Evolutionary conservation across 192 early-diverging fungal species (phyloP), one percentile per base, ranked within the genome.

Genomic region (Coemansia asiatica): DNA sequence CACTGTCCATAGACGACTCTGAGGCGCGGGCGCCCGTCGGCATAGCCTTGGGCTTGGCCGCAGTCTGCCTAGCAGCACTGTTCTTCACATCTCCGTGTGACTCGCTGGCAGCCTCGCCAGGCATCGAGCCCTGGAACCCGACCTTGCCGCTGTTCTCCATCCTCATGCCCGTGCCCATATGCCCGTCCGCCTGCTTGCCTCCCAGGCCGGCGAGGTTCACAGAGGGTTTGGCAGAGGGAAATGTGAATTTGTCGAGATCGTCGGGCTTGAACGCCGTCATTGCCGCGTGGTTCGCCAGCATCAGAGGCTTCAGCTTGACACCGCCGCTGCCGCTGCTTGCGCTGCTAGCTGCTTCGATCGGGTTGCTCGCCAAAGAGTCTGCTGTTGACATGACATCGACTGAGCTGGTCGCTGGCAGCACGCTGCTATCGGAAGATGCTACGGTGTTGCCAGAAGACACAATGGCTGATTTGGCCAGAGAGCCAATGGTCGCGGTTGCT

Each of bases 171-270:
- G 4, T 36, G 28, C 10, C 23, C 8, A 2, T 18, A 35, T 60
- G 47, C 28, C 6, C 21, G 26, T 33, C 54, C 27, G 15, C 33
- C 25, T 3, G 54, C 57, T 15, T 56, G 51, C 23, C n/a, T n/a
- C n/a, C 56, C 13, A 64, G 66, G 0, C 71, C 64, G 9, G 67
- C 67, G 40, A 74, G 61, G 48, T 79, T 79, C 27, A 79, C 76
- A 0, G 68, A 63, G 1, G 66, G 64, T 12, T 71, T 62, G 29
- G 67, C 62, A 5, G 76, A 67, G 1, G 77, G 77, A 60, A 80
- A 80, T 13, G 72, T 74, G 18, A 80, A 80, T 64, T 80, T 74
- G 72, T 80, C 77, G 21, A 80, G 38, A 31, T 80, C 77, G 0
- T 69, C 68, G 26, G 77, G 77, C 60, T 74, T 80, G 69, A 80